Percentiles rank a stretch among this genome's conserved stretches.
Conservation (phyloP, 1,139 yeast genomes). For the Chernovozyma sophiae-reginae region DNA sequence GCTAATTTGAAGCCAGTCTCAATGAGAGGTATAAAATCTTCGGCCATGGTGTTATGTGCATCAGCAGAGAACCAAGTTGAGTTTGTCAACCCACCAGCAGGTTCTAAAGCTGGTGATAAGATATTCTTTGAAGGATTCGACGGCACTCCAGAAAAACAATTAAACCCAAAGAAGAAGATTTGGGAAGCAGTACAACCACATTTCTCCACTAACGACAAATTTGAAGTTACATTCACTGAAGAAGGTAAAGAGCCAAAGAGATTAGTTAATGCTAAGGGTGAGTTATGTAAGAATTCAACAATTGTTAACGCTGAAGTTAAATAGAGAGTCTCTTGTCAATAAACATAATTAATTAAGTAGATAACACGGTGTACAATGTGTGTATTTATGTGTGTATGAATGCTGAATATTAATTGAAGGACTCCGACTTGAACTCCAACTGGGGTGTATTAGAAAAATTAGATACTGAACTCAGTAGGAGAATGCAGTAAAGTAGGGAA, state of each 20-base stretch:
- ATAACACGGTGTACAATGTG: too few relatives aligned
- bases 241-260: conserved; percentile 77
- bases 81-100: conserved; percentile 92
- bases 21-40: conserved; percentile 84
- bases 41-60: conserved; percentile 97
- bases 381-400: too few relatives aligned
- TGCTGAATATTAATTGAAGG: neutral
- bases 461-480: too few relatives aligned
- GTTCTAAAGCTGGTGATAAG: conserved; percentile 95
- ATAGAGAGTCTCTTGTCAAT: conserved; percentile 3
- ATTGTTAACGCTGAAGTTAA: conserved; percentile 63
- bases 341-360: neutral
- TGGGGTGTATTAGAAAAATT: too few relatives aligned
- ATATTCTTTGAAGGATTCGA: conserved; percentile 89
- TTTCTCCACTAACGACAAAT: conserved; percentile 72
- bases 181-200: conserved; percentile 95
- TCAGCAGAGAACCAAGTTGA: conserved; percentile 69
- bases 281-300: conserved; percentile 63
- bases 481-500: too few relatives aligned
- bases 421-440: too few relatives aligned
- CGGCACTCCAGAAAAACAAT: conserved; percentile 83
- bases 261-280: conserved; percentile 75
- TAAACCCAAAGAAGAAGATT: conserved; percentile 97
- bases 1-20: conserved; percentile 64
- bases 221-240: conserved; percentile 76